Percentiles rank a stretch among this genome's conserved stretches.
Evolutionary conservation across 768 basidiomycete species (phyloP).

Genomic region (Auricularia auricula-judae): DNA sequence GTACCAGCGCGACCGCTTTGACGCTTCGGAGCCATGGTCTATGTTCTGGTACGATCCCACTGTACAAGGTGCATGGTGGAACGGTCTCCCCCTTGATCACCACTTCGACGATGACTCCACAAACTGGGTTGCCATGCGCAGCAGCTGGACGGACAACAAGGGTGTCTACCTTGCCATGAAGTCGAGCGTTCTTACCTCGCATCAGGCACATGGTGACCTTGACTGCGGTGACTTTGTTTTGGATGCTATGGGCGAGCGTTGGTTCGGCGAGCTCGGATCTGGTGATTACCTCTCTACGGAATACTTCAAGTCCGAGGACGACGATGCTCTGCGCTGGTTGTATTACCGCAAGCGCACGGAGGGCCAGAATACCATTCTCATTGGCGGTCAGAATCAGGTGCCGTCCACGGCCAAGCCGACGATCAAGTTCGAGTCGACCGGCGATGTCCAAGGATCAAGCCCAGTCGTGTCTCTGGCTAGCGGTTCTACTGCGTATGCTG

Average conservation of each 20-base stretch:
- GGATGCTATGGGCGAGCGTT: conserved; percentile 86
- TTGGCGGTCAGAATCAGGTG: conserved; percentile 69
- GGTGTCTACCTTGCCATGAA: conserved; percentile 85
- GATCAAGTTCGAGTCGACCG: conserved; percentile 43
- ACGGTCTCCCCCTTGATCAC: conserved; percentile 68
- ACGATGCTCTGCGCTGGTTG: conserved; percentile 64
- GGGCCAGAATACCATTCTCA: conserved; percentile 89
- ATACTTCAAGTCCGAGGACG: conserved; percentile 71
- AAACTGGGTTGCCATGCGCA: conserved; percentile 87
- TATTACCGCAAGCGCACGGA: conserved; percentile 97
- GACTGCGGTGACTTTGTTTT: conserved; percentile 93
- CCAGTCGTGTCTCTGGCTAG: conserved; percentile 55
- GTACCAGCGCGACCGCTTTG: conserved; percentile 82
- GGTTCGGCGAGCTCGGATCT: conserved; percentile 90
- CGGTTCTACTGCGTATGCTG: conserved; percentile 72
- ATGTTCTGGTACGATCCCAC: conserved; percentile 90
- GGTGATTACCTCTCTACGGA: conserved; percentile 65
- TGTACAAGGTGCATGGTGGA: conserved; percentile 85
- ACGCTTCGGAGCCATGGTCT: conserved; percentile 60
- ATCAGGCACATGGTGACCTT: conserved; percentile 92
- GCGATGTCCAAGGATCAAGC: conserved; percentile 65
- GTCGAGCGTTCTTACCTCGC: conserved; percentile 65
- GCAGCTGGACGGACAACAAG: conserved; percentile 80
- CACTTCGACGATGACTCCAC: conserved; percentile 63
- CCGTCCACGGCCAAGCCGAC: conserved; percentile 51